These are phyloP conservation scores for Monosporascus sp. DNA, from an alignment of 2,329 filamentous ascomycete species.

Conservation along the genomic window DNA sequence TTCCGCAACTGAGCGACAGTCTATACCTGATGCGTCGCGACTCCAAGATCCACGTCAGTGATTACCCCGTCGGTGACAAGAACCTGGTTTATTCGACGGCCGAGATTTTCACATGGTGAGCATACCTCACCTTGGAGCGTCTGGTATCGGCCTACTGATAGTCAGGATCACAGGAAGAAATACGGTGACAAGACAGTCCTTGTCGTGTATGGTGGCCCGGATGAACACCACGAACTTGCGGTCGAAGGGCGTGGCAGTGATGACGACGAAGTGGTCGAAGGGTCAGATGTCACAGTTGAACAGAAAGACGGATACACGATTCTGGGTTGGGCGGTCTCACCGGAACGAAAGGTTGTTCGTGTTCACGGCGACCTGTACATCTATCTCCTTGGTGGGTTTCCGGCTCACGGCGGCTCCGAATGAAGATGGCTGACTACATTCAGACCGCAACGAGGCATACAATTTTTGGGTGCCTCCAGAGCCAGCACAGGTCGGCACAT, in stretches of 20 bases:
- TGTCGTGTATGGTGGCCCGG: slow-evolving; percentile 57
- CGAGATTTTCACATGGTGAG: slow-evolving; percentile 59
- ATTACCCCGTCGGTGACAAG: slow-evolving; percentile 57
- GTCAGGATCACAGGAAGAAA: too few species aligned
- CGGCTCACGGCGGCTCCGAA: too few species aligned
- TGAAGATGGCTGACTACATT: too few species aligned
- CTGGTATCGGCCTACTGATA: too few species aligned
- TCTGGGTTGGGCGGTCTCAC: slow-evolving; percentile 44
- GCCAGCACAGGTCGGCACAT: too few species aligned
- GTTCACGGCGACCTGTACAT: too few species aligned
- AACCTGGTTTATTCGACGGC: slow-evolving; percentile 62
- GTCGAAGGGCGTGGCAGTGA: slow-evolving; percentile 25
- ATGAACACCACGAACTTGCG: slow-evolving; percentile 59
- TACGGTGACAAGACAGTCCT: slow-evolving; percentile 26
- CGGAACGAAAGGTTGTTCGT: slow-evolving; percentile 38
- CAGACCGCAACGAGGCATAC: slow-evolving; percentile 54
- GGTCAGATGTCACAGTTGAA: too few species aligned
- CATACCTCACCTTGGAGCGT: slow-evolving; percentile 18
- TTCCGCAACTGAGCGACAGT: slow-evolving; percentile 15
- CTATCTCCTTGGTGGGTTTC: too few species aligned
- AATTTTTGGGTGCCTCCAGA: slow-evolving; percentile 53
- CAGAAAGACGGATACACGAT: slow-evolving; percentile 2
- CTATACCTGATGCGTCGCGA: slow-evolving; percentile 44
- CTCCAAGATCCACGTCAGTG: slow-evolving; percentile 61
- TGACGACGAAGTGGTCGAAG: slow-evolving; percentile 22